These are phyloP conservation scores for Isoetes taiwanensis DNA, from an alignment of 75 land plant species.

Conservation along the genomic window DNA sequence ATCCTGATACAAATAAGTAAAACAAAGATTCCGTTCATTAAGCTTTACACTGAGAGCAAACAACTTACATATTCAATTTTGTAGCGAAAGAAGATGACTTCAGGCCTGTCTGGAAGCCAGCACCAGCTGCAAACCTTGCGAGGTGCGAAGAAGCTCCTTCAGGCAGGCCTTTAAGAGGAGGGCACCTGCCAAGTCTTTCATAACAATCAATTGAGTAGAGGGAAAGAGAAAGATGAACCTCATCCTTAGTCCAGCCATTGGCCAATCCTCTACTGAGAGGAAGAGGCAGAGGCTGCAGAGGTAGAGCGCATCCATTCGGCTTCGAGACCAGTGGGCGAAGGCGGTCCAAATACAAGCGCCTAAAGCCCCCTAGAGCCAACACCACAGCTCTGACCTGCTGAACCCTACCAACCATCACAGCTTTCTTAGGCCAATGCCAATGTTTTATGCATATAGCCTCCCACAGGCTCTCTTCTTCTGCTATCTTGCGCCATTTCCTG, in stretches of 20 bases:
- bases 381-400: slow-evolving; percentile 13
- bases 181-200: too few relatives aligned
- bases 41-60: too few relatives aligned
- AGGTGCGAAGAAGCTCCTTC: too few relatives aligned
- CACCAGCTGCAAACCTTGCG: too few relatives aligned
- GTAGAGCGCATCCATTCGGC: not conserved
- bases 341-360: slow-evolving; percentile 12
- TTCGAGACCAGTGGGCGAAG: slow-evolving; percentile 7
- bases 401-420: not conserved
- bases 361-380: slow-evolving; percentile 14
- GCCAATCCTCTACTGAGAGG: not conserved
- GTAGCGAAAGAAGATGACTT: too few relatives aligned
- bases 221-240: slow-evolving; percentile 12
- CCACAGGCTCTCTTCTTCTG: slow-evolving; percentile 15
- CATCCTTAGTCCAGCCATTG: slow-evolving; percentile 23
- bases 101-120: too few relatives aligned
- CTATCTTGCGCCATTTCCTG: slow-evolving; percentile 10
- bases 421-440: not conserved
- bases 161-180: too few relatives aligned
- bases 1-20: too few relatives aligned
- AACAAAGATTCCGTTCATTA: too few relatives aligned
- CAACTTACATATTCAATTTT: too few relatives aligned
- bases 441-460: slow-evolving; percentile 9
- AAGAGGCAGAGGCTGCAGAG: not conserved
- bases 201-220: slow-evolving; percentile 17